Evolutionary conservation across 345 rosid species (phyloP).

Genomic region (Gossypium sturtianum): DNA sequence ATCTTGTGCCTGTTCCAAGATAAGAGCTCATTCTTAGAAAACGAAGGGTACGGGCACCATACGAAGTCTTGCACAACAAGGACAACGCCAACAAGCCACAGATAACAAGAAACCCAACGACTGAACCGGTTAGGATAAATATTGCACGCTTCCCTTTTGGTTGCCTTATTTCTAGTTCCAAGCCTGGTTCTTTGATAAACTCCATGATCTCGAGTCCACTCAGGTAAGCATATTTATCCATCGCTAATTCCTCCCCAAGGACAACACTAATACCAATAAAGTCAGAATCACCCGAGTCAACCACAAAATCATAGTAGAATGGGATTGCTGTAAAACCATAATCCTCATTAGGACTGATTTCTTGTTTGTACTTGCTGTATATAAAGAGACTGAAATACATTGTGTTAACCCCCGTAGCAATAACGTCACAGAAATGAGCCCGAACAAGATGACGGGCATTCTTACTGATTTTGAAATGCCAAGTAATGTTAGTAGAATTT

Average conservation of each 20-base stretch:
- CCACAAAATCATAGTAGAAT: conserved; percentile 36
- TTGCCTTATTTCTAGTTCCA: not conserved
- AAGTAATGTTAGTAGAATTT: conserved; percentile 27
- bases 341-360: conserved; percentile 15
- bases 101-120: conserved; percentile 10
- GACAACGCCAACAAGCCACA: not conserved
- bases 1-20: not conserved
- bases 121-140: conserved; percentile 22
- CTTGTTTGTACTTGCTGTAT: conserved; percentile 2
- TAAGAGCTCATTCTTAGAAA: not conserved
- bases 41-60: not conserved
- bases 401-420: not conserved
- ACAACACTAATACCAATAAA: conserved; percentile 27
- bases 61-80: conserved; percentile 5
- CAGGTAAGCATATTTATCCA: conserved; percentile 13
- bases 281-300: conserved; percentile 38
- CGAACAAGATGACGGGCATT: conserved; percentile 39
- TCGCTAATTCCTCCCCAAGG: not conserved
- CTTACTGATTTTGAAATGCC: conserved; percentile 36
- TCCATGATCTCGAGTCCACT: conserved; percentile 54
- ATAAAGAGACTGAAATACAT: conserved; percentile 33
- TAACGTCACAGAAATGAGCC: conserved; percentile 48
- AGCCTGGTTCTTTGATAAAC: conserved; percentile 21
- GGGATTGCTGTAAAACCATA: conserved; percentile 4
- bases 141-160: not conserved